phyloP scores from a whole-genome alignment of 805 yeast genomes.

The Kuraishia hungarica region DNA sequence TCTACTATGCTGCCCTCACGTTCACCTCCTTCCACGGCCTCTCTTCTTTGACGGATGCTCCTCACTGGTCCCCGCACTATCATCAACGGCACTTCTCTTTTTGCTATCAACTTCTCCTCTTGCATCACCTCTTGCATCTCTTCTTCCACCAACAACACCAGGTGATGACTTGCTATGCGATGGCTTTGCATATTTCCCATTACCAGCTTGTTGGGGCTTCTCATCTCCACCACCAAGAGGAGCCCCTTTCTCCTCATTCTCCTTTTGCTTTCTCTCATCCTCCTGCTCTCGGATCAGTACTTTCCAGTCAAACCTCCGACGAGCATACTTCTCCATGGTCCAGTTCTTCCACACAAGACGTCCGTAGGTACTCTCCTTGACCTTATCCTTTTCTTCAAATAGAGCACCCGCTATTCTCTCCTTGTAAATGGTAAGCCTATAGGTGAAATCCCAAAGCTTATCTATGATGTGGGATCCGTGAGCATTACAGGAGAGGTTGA shows the following conservation, averaged over 20 bases:
- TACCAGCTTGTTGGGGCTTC: no score
- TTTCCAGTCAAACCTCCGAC: conserved; percentile 83
- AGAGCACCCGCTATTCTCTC: conserved; percentile 76
- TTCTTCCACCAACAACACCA: no score
- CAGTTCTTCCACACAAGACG: conserved; percentile 93
- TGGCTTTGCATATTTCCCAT: no score
- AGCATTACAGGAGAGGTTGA: conserved; percentile 66
- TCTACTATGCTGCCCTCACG: no score
- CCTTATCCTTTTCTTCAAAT: conserved; percentile 45
- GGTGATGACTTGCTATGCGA: no score
- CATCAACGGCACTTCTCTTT: background rate
- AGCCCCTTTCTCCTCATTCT: background rate
- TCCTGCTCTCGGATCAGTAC: conserved; percentile 41
- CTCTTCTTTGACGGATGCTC: background rate
- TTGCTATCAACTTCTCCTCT: background rate
- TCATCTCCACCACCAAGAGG: background rate
- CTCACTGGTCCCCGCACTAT: background rate
- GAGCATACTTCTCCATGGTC: conserved; percentile 70
- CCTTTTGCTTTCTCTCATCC: background rate
- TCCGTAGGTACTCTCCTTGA: conserved; percentile 84
- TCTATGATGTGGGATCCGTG: conserved; percentile 91
- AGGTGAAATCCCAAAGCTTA: conserved; percentile 71
- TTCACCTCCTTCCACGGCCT: background rate
- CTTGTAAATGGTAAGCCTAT: conserved; percentile 71
- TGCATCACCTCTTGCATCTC: background rate